Percentiles rank a stretch among this genome's conserved stretches.
These are phyloP conservation scores for Microbotryomycetes sp. DNA, from an alignment of 1,284 basidiomycete genomes.

Conservation along the genomic window DNA sequence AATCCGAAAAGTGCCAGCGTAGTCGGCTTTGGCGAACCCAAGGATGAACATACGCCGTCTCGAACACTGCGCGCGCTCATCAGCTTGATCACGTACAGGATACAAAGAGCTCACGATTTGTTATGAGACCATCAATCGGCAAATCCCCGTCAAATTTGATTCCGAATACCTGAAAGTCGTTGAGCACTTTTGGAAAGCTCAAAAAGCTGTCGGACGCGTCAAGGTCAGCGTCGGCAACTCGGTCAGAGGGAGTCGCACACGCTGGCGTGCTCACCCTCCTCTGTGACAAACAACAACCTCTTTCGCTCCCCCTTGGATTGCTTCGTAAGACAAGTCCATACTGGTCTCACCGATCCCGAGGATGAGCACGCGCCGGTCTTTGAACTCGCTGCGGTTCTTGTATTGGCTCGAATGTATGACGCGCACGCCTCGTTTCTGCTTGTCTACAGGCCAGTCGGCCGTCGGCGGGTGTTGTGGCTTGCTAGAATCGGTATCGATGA, in stretches of 20 bases:
- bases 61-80: conserved; percentile 34
- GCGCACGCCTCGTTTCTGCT: conserved; percentile 29
- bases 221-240: background rate
- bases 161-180: conserved; percentile 56
- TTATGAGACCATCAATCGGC: conserved; percentile 57
- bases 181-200: conserved; percentile 57
- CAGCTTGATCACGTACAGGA: background rate
- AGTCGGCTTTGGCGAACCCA: conserved; percentile 54
- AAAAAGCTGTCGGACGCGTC: conserved; percentile 49
- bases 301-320: conserved; percentile 45
- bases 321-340: conserved; percentile 54
- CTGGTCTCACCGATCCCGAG: conserved; percentile 59
- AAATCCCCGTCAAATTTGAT: conserved; percentile 47
- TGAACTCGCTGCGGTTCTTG: conserved; percentile 48
- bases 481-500: background rate
- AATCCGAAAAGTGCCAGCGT: conserved; percentile 59
- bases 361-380: conserved; percentile 51
- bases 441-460: background rate
- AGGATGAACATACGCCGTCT: conserved; percentile 44
- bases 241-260: conserved; percentile 44
- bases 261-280: conserved; percentile 42
- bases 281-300: conserved; percentile 54
- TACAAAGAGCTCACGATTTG: conserved; percentile 40
- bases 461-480: conserved; percentile 26
- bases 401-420: conserved; percentile 52